Conservation (phyloP, 2,329 filamentous ascomycete genomes). For the Cadophora sp. region DNA sequence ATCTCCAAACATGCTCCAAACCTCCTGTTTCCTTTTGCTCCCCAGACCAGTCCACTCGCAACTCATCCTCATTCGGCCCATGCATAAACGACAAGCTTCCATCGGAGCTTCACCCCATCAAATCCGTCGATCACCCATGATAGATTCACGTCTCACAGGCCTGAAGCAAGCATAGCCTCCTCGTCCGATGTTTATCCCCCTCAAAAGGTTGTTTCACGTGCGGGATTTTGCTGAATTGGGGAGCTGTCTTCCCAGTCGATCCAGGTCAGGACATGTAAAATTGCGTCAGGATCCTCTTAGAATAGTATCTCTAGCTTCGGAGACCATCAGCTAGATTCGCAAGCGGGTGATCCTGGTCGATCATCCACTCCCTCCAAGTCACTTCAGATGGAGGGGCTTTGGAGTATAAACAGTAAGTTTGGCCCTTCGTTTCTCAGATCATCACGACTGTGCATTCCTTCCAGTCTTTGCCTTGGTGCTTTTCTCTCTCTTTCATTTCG, state of each 20-base stretch:
- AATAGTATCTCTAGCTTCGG: constrained; percentile 11
- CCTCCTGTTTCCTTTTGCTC: constrained; percentile 14
- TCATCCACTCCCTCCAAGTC: neutral
- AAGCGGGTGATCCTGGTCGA: constrained; percentile 2
- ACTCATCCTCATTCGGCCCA: neutral
- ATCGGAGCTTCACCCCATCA: constrained; percentile 13
- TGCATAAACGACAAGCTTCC: constrained; percentile 8
- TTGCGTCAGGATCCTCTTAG: constrained; percentile 1
- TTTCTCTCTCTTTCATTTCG: constrained; percentile 19
- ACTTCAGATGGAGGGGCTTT: neutral
- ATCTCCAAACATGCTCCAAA: constrained; percentile 5
- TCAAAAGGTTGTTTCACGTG: constrained; percentile 23
- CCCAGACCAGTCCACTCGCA: constrained; percentile 13
- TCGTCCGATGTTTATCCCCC: constrained; percentile 22
- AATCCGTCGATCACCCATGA: constrained; percentile 11
- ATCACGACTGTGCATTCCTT: constrained; percentile 20
- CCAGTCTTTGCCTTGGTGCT: neutral
- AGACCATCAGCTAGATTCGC: neutral
- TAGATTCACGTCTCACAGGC: constrained; percentile 3
- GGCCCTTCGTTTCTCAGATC: constrained; percentile 16
- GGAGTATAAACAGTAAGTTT: constrained; percentile 21
- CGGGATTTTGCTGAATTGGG: constrained; percentile 7
- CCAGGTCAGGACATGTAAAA: neutral
- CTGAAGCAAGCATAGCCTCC: constrained; percentile 28
- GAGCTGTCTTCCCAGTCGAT: neutral